Percentiles rank a stretch among this genome's conserved stretches.
These are phyloP conservation scores for Pogostemon cablin DNA, from an alignment of 257 asterid species.

Conservation along the genomic window DNA sequence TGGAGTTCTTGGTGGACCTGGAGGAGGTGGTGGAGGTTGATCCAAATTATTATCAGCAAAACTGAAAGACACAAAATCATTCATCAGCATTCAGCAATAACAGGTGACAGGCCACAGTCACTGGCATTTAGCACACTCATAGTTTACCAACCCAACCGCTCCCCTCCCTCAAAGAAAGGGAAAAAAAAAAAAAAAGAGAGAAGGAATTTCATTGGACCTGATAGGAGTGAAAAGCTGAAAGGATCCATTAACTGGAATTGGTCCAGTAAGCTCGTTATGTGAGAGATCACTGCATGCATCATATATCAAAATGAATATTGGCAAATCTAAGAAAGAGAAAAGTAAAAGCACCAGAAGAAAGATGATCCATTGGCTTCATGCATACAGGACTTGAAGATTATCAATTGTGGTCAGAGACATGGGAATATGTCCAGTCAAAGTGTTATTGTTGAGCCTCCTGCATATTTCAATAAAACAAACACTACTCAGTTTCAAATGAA, in stretches of 20 bases:
- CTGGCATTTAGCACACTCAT: not conserved
- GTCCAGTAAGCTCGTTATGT: conserved; percentile 62
- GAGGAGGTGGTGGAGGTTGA: conserved; percentile 68
- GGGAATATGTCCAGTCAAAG: conserved; percentile 79
- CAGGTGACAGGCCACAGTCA: conserved; percentile 15
- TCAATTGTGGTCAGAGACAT: conserved; percentile 49
- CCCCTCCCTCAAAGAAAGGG: not conserved
- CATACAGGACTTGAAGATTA: conserved; percentile 99
- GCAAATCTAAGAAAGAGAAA: conserved; percentile 20
- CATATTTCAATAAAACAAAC: conserved; percentile 31
- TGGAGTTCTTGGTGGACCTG: conserved; percentile 54
- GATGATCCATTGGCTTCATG: conserved; percentile 33
- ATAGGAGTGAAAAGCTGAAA: conserved; percentile 90
- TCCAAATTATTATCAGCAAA: conserved; percentile 60
- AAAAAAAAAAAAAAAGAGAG: not conserved
- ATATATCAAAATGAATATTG: conserved; percentile 32
- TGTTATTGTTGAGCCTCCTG: conserved; percentile 98
- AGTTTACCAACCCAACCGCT: not conserved
- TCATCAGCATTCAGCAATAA: conserved; percentile 39
- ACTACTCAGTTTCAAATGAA: conserved; percentile 29
- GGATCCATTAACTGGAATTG: conserved; percentile 83
- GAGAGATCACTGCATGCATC: conserved; percentile 85
- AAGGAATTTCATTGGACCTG: conserved; percentile 56
- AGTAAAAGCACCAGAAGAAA: conserved; percentile 7
- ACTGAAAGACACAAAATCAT: conserved; percentile 50